These are phyloP conservation scores for Cercospora berteroae DNA, from an alignment of 2,329 filamentous ascomycete genomes.

Conservation along the genomic window DNA sequence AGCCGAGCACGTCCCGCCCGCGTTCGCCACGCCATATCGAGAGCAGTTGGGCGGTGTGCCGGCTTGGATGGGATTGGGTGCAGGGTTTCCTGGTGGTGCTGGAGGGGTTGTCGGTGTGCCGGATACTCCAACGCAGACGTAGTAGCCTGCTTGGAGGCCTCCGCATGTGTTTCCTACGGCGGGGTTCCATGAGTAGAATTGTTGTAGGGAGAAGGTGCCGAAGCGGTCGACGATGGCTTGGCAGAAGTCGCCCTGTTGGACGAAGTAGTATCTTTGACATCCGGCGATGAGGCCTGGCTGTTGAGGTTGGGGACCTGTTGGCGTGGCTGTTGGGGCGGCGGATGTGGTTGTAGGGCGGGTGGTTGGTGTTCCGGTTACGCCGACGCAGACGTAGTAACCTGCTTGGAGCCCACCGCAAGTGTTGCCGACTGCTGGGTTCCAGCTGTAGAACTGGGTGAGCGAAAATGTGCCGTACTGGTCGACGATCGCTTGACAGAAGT, in stretches of 20 bases:
- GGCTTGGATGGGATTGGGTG: not conserved
- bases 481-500: conserved; percentile 7
- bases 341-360: not conserved
- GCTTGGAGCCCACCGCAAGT: conserved; percentile 4
- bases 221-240: conserved; percentile 9
- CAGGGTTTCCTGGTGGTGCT: not conserved
- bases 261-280: not conserved
- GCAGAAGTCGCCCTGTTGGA: conserved; percentile 7
- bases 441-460: conserved; percentile 12
- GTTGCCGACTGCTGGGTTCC: conserved; percentile 16
- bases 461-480: not conserved
- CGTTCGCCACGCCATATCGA: not conserved
- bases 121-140: conserved; percentile 7
- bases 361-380: not conserved
- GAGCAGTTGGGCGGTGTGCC: not conserved
- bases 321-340: not conserved
- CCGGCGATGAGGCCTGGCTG: not conserved
- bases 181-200: conserved; percentile 19
- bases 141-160: conserved; percentile 5
- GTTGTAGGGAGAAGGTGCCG: conserved; percentile 1
- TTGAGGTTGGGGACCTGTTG: not conserved
- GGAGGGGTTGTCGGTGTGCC: not conserved
- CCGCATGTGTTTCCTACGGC: conserved; percentile 10
- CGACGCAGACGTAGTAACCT: conserved; percentile 12
- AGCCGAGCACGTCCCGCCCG: not conserved